Conservation (phyloP, 2,329 filamentous ascomycete species). For the Trichoderma guizhouense region DNA sequence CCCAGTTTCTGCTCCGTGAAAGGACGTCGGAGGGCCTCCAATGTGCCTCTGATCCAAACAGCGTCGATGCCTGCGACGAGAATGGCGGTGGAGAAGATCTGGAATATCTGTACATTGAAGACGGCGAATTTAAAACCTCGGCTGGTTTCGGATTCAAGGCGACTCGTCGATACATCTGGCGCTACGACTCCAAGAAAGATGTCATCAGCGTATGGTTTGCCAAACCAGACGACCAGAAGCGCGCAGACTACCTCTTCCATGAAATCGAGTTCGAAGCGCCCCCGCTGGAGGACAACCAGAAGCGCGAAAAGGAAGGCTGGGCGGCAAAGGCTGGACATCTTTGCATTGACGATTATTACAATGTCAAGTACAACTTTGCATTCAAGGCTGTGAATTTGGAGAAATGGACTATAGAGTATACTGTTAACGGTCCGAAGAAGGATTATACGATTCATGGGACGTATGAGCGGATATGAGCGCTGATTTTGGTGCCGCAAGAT, state of each 20-base stretch:
- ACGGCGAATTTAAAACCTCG: slow-evolving; percentile 60
- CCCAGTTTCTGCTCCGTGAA: slow-evolving; percentile 60
- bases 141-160: slow-evolving; percentile 57
- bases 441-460: slow-evolving; percentile 61
- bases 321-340: slow-evolving; percentile 64
- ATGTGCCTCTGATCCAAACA: slow-evolving; percentile 24
- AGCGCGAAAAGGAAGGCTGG: slow-evolving; percentile 47
- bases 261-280: slow-evolving; percentile 59
- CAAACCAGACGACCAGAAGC: slow-evolving; percentile 57
- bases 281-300: slow-evolving; percentile 18
- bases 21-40: slow-evolving; percentile 53
- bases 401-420: slow-evolving; percentile 60
- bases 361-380: slow-evolving; percentile 65
- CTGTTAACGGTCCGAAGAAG: slow-evolving; percentile 69
- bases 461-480: slow-evolving; percentile 41
- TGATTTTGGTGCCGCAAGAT: background rate
- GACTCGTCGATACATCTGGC: slow-evolving; percentile 67
- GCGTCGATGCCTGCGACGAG: slow-evolving; percentile 7
- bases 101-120: slow-evolving; percentile 68
- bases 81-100: slow-evolving; percentile 36
- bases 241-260: slow-evolving; percentile 73
- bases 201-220: slow-evolving; percentile 71
- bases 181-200: slow-evolving; percentile 61
- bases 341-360: slow-evolving; percentile 69
- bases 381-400: slow-evolving; percentile 56